Evolutionary conservation across 129 eudicot species (phyloP), one percentile per base, ranked within the genome.

Genomic region (Tagetes erecta): DNA sequence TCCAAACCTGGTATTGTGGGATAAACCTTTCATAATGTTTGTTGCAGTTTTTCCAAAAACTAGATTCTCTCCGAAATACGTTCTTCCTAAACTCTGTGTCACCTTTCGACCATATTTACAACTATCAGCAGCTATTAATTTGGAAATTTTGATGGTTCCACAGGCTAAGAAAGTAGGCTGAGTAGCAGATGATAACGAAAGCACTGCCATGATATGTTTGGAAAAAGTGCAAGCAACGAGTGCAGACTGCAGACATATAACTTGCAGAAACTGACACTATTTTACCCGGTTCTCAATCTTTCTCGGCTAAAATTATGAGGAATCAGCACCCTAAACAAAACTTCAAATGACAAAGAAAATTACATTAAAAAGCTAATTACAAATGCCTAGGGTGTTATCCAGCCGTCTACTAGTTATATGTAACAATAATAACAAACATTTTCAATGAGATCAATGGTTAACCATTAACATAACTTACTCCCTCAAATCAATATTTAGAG

Each of bases 191-290:
- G 82, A 73, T 38, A 83, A 57, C 14, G 79, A 82, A 78, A 82
- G 74, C 60, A 79, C 76, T 59, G 88, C 84, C 88, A 81, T 70
- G 74, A 70, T 57, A n/a, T 80, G 67, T 33, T 70, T 65, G 71
- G 64, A 37, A 67, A 70, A 56, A 63, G 37, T 55, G 52, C 68
- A 47, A 57, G 20, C 50, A 31, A 66, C 52, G 6, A 70, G 62
- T 2, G 51, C 64, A 55, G 45, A 46, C 81, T 2, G 53, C 66
- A 64, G 50, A 65, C 85, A 81, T 73, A 78, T 55, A 84, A 78
- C 56, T 74, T 56, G 70, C 78, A 49, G 72, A 81, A 46, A 55
- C 64, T 65, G 11, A 68, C 33, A 62, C 31, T 36, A 9, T 63
- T 35, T 75, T 82, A 82, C 49, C 11, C 8, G 52, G 36, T 63